Conservation (phyloP, 441 rosid genomes). For the Croton laevigatus region DNA sequence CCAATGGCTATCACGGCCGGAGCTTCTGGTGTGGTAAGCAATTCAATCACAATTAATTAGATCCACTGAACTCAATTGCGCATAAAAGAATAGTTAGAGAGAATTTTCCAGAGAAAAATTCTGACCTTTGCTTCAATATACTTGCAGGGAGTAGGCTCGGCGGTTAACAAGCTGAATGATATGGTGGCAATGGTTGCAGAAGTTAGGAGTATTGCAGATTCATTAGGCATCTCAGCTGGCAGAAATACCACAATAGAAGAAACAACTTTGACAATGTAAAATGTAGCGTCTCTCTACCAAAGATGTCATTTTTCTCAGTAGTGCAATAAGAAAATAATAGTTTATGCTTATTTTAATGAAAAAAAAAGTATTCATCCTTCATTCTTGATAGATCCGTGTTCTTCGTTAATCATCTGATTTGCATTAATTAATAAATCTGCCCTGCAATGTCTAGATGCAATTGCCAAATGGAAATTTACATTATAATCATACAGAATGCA, state of each 20-base stretch:
- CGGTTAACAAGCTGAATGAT: conserved; percentile 58
- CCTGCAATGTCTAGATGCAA: conserved; percentile 5
- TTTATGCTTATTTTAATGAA: not conserved
- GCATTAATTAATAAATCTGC: not conserved
- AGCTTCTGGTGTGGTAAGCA: conserved; percentile 66
- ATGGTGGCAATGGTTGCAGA: conserved; percentile 64
- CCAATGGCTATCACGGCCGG: conserved; percentile 72
- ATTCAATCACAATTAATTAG: not conserved
- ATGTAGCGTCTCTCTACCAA: not conserved
- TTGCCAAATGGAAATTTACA: conserved; percentile 29
- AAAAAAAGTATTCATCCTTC: not conserved
- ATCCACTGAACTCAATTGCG: not conserved
- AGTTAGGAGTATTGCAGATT: conserved; percentile 51
- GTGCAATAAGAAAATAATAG: not conserved
- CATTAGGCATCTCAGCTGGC: conserved; percentile 27
- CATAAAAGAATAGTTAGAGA: not conserved
- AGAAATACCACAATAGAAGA: conserved; percentile 6
- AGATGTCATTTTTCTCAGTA: not conserved
- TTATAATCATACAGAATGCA: conserved; percentile 17
- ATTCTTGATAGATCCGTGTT: not conserved
- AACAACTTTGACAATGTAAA: conserved; percentile 12
- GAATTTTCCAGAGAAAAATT: not conserved
- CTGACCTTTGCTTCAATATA: not conserved
- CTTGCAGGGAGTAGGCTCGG: conserved; percentile 55
- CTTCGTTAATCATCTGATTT: conserved; percentile 1